Evolutionary conservation across 768 basidiomycete species (phyloP), one percentile per base, ranked within the genome.

Genomic region (Tulasnella sp.): DNA sequence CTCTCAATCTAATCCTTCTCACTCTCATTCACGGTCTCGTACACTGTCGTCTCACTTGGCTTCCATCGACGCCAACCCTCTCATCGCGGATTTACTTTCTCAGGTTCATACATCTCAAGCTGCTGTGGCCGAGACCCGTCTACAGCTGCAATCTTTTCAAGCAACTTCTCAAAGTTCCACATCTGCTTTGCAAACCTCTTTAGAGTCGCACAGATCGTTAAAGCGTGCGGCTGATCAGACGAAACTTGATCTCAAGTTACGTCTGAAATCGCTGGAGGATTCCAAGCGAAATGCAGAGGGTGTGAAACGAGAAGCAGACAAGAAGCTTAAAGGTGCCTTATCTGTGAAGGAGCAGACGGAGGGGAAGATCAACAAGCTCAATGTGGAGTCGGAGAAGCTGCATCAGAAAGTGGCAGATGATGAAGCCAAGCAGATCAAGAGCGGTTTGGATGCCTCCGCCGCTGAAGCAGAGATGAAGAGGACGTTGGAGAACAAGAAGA

Each of bases 221-320:
- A 90, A 86, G 64, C 82, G 81, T 34, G 75, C 81, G 56, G 93
- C 98, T 62, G 93, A 99, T 59, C 70, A 71, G 3, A 74, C 76
- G 20, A 76, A 86, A 45, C 65, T 74, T 20, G 91, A 95, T 61
- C 68, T 86, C 49, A 91, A 89, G 64, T 64, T 73, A n/a, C 79
- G 81, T 43, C 85, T 84, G 42, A 93, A 92, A 66, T 64, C 71
- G 2, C 69, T 96, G 2, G 93, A 99, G 58, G 93, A 99, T 63
- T 69, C 77, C 48, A 85, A 82, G 65, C 80, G 93, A 28, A 70
- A 70, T 25, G 88, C 90, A 9, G 95, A 99, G 65, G 70, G 75
- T 45, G 65, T 71, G 45, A 83, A 79, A 62, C 74, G 79, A 39
- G 92, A 96, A 41, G 88, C 83, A 3, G 93, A 98, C 66, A 90